phyloP scores from a whole-genome alignment of 441 rosid species.

The Gossypium schwendimanii region DNA sequence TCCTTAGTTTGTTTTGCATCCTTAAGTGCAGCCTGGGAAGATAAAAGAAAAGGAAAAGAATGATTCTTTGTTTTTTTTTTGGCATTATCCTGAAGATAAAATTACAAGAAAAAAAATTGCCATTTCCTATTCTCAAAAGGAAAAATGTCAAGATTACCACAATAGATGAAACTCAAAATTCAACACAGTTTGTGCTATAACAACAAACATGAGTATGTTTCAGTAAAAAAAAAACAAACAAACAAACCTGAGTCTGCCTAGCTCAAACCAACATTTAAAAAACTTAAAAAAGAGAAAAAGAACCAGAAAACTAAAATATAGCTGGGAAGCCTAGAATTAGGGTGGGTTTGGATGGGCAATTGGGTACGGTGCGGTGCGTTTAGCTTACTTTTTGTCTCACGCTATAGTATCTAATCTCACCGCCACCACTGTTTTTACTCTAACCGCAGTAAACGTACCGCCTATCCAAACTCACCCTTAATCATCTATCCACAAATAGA shows the following conservation, averaged over 20 bases:
- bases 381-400: too few species aligned
- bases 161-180: constrained; percentile 1
- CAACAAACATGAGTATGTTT: not conserved
- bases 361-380: too few species aligned
- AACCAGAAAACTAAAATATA: not conserved
- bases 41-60: constrained; percentile 7
- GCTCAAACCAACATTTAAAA: not conserved
- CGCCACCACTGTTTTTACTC: too few species aligned
- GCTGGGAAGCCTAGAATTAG: not conserved
- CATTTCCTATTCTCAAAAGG: not conserved
- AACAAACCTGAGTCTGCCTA: not conserved
- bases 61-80: not conserved
- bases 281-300: not conserved
- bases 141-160: not conserved
- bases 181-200: not conserved
- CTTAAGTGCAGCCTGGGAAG: constrained; percentile 57
- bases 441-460: too few species aligned
- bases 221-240: too few species aligned
- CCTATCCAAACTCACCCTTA: not conserved
- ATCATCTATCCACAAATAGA: constrained; percentile 3
- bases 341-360: too few species aligned
- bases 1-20: constrained; percentile 47
- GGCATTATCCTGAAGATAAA: constrained; percentile 6
- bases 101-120: not conserved
- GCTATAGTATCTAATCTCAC: too few species aligned